phyloP scores from a whole-genome alignment of 108 stramenopile genomes.

The Chaetoceros tenuissimus region DNA sequence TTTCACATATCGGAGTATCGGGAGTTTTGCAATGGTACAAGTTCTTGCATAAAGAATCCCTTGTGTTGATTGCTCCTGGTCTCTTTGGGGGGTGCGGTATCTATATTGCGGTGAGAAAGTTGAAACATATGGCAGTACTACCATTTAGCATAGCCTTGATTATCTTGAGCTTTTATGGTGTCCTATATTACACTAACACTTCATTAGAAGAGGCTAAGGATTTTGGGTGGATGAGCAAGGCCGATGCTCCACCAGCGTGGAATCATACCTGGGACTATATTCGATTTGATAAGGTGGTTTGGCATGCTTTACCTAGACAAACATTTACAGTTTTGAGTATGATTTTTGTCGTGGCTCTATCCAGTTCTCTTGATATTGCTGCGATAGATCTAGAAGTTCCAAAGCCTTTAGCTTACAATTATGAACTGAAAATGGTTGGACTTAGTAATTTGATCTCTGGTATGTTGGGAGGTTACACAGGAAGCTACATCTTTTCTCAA shows the following conservation, averaged over 20 bases:
- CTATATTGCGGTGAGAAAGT: slow-evolving; percentile 53
- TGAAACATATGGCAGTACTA: slow-evolving; percentile 74
- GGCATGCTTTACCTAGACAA: slow-evolving; percentile 61
- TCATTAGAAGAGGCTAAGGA: slow-evolving; percentile 59
- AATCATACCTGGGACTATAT: slow-evolving; percentile 79
- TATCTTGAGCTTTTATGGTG: slow-evolving; percentile 67
- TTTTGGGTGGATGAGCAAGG: slow-evolving; percentile 71
- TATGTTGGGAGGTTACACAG: slow-evolving; percentile 74
- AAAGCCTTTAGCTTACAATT: slow-evolving; percentile 87
- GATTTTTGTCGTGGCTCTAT: slow-evolving; percentile 94
- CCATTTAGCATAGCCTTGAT: slow-evolving; percentile 72
- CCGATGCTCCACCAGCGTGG: slow-evolving; percentile 53
- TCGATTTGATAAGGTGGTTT: slow-evolving; percentile 66
- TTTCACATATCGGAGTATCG: slow-evolving; percentile 42
- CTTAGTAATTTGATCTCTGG: slow-evolving; percentile 89
- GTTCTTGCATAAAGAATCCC: slow-evolving; percentile 20
- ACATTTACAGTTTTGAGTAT: slow-evolving; percentile 64
- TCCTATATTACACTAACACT: slow-evolving; percentile 38
- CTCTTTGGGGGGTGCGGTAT: slow-evolving; percentile 68
- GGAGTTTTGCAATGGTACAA: slow-evolving; percentile 46
- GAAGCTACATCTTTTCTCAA: slow-evolving; percentile 94
- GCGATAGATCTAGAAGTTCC: slow-evolving; percentile 97
- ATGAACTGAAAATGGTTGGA: slow-evolving; percentile 85
- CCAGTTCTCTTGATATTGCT: slow-evolving; percentile 91
- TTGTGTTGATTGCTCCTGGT: slow-evolving; percentile 69